These are phyloP conservation scores for Coemansia sp. DNA, from an alignment of 192 early-diverging fungal genomes.

Conservation along the genomic window DNA sequence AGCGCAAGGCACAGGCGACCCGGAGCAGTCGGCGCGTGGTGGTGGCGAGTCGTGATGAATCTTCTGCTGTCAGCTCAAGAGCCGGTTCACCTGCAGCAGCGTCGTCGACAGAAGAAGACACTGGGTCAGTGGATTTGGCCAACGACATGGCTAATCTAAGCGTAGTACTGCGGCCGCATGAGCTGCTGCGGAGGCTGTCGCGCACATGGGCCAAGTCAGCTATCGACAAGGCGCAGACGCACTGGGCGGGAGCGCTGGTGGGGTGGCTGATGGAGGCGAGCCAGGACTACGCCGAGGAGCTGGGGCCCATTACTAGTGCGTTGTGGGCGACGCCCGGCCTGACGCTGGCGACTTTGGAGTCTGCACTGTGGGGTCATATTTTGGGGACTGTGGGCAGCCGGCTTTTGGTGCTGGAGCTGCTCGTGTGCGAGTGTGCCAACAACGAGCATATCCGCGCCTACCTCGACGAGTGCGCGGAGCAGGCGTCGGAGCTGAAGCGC, in stretches of 20 bases:
- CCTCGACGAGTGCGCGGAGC: slow-evolving; percentile 75
- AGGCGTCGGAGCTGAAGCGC: slow-evolving; percentile 70
- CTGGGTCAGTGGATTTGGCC: background rate
- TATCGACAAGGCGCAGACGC: slow-evolving; percentile 6
- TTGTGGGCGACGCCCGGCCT: slow-evolving; percentile 24
- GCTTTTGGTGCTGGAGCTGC: slow-evolving; percentile 66
- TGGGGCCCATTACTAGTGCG: slow-evolving; percentile 39
- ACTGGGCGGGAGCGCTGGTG: slow-evolving; percentile 34
- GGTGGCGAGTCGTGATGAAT: background rate
- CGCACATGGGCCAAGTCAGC: slow-evolving; percentile 26
- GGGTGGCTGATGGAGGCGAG: slow-evolving; percentile 50
- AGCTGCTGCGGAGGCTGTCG: slow-evolving; percentile 34
- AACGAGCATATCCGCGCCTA: slow-evolving; percentile 64
- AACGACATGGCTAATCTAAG: slow-evolving; percentile 2
- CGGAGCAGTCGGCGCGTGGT: background rate
- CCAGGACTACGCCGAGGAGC: slow-evolving; percentile 34
- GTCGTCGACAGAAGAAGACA: slow-evolving; percentile 1
- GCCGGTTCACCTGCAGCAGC: slow-evolving; percentile 17
- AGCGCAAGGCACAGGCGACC: background rate
- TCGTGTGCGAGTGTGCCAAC: slow-evolving; percentile 62
- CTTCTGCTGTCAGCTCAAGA: slow-evolving; percentile 14
- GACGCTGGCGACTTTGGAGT: slow-evolving; percentile 4
- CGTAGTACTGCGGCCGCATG: slow-evolving; percentile 13
- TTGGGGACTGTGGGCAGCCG: slow-evolving; percentile 57
- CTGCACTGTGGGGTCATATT: slow-evolving; percentile 12